Evolutionary conservation across 805 yeast genomes (phyloP).

Genomic region (Monosporozyma unispora): DNA sequence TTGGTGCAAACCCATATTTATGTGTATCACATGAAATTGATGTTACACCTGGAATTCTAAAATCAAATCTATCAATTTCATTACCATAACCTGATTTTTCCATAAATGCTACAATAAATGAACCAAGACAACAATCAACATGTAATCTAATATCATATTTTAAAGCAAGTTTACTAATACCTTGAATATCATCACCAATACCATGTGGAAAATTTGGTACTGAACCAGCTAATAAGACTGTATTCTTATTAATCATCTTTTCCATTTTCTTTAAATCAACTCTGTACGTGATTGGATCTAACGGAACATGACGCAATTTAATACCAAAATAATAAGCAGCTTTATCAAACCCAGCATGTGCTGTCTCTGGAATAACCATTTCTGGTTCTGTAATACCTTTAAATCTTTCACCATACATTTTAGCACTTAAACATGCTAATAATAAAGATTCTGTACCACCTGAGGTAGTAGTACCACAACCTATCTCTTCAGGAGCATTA

Average conservation of each 20-base stretch:
- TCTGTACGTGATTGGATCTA: conserved; percentile 57
- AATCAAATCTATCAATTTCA: conserved; percentile 53
- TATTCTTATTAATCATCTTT: conserved; percentile 62
- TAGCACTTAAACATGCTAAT: conserved; percentile 80
- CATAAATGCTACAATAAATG: conserved; percentile 78
- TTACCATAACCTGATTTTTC: conserved; percentile 45
- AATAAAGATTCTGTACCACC: conserved; percentile 95
- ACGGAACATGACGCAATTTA: conserved; percentile 68
- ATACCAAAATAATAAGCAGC: conserved; percentile 88
- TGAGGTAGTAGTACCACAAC: conserved; percentile 75
- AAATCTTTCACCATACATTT: conserved; percentile 55
- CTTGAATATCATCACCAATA: conserved; percentile 79
- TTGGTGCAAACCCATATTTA: conserved; percentile 97
- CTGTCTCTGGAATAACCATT: conserved; percentile 78
- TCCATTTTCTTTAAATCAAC: conserved; percentile 59
- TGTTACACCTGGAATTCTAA: conserved; percentile 85
- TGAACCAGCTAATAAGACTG: conserved; percentile 80
- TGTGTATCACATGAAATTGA: conserved; percentile 99
- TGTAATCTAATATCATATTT: conserved; percentile 73
- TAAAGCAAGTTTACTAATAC: conserved; percentile 52
- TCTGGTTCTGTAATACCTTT: conserved; percentile 67
- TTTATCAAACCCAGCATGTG: conserved; percentile 93
- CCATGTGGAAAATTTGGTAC: conserved; percentile 99
- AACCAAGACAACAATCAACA: conserved; percentile 93
- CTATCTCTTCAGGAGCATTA: conserved; percentile 58